These are phyloP conservation scores for Brasenia schreberi DNA, from an alignment of 164 flowering plant species.

Conservation along the genomic window DNA sequence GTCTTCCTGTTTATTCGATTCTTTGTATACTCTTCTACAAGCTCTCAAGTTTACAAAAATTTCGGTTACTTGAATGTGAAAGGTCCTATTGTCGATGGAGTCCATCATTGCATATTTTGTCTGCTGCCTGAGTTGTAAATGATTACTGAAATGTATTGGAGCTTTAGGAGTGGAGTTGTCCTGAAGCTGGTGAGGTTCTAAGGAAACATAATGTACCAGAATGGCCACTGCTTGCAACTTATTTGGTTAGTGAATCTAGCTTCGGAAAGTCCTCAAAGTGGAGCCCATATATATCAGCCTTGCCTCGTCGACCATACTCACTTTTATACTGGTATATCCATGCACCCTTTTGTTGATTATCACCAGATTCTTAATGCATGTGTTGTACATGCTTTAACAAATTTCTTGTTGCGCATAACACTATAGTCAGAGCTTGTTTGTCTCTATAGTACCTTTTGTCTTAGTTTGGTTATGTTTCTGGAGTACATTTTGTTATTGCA, in stretches of 20 bases:
- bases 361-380: not conserved
- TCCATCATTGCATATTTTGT: too few species aligned
- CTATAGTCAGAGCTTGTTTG: constrained; percentile 34
- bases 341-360: constrained; percentile 1
- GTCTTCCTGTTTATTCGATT: too few species aligned
- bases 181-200: constrained; percentile 72
- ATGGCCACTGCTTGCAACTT: constrained; percentile 93
- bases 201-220: constrained; percentile 67
- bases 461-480: too few species aligned
- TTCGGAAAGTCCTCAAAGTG: constrained; percentile 61
- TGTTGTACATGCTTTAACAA: not conserved
- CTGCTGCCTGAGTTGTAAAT: too few species aligned
- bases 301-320: constrained; percentile 91
- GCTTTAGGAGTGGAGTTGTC: constrained; percentile 64
- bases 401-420: constrained; percentile 10
- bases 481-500: constrained; percentile 62
- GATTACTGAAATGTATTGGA: constrained; percentile 1
- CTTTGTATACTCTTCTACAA: too few species aligned
- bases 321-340: constrained; percentile 71
- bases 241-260: constrained; percentile 89
- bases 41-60: too few species aligned
- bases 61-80: too few species aligned
- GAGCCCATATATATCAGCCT: constrained; percentile 80
- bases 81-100: too few species aligned
- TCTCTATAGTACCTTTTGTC: constrained; percentile 49